Evolutionary conservation across 2,329 filamentous ascomycete genomes (phyloP), one percentile per base, ranked within the genome.

Genomic region (Nemania sp.): DNA sequence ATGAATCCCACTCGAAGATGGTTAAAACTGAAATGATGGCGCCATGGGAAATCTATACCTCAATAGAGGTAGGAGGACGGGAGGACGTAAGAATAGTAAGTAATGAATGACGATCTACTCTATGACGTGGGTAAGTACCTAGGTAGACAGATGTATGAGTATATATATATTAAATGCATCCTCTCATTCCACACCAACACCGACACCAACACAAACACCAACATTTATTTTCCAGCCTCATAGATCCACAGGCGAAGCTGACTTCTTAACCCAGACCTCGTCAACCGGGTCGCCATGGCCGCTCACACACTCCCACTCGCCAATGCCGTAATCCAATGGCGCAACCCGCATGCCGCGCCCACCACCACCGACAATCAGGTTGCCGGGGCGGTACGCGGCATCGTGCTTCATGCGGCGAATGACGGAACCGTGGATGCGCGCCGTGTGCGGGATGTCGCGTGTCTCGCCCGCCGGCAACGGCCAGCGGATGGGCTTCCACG

Each of bases 401-500:
- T 94, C 86, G 7, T 81, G 79, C 54, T 88, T 78, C 89, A 96
- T 91, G 6, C 93, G 86, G 20, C 88, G 87, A 65, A 96, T 89
- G 0, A 93, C 93, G 24, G 90, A 92, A 49, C 89, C 87, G 73
- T 96, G 93, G 1, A 96, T 87, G 24, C 89, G 84, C 0, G 90
- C 92, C 62, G 90, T 84, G 8, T 87, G 79, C 0, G 93, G 93
- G 1, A 96, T 89, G 74, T 96, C 93, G 18, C 93, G 87, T 0
- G 91, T 88, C 79, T 95, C 92, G 10, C 93, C 93, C 32, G 89
- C 87, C 0, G 93, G 93, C 2, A 95, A 81, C 0, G 93, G 93
- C 91, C 92, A 95, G 8, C 89, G 85, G 72, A 96, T 95, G 0
- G 92, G 90, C 78, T 89, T 90, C 93, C 93, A 96, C 0, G 88